Conservation (phyloP, 176 grass and related monocot species). For the Luzula sylvatica region DNA sequence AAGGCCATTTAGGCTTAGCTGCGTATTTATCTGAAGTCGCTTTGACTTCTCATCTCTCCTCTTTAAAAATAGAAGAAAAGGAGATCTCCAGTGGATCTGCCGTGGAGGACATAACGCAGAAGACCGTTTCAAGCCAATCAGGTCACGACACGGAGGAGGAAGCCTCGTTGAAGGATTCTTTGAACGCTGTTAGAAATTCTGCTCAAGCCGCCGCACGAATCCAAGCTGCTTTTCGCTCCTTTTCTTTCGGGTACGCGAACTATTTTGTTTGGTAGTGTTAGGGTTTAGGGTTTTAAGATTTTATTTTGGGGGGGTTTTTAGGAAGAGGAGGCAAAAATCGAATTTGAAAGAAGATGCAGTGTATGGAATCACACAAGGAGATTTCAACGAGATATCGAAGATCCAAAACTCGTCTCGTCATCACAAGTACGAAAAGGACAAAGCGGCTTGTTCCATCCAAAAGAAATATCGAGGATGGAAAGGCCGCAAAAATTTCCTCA, state of each 20-base stretch:
- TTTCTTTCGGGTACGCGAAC: constrained; percentile 42
- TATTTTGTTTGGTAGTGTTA: too few relatives aligned
- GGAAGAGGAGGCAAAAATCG: constrained; percentile 59
- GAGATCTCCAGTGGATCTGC: constrained; percentile 55
- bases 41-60: constrained; percentile 71
- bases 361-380: constrained; percentile 87
- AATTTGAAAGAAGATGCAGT: constrained; percentile 37
- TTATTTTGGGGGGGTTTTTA: background rate
- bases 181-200: constrained; percentile 92
- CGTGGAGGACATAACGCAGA: constrained; percentile 61
- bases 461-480: constrained; percentile 96
- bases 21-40: constrained; percentile 84
- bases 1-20: constrained; percentile 67
- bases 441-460: constrained; percentile 94
- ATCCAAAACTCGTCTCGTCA: constrained; percentile 41
- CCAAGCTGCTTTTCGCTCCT: constrained; percentile 87
- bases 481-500: constrained; percentile 67
- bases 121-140: constrained; percentile 37
- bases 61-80: constrained; percentile 55
- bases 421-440: constrained; percentile 45
- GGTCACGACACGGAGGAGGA: constrained; percentile 67
- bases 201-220: constrained; percentile 90
- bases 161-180: constrained; percentile 77
- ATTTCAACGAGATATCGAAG: constrained; percentile 75
- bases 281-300: too few relatives aligned